A percentile compares a stretch with the other conserved stretches of the same genome.
Conservation (phyloP, 2,329 filamentous ascomycete genomes). For the Colletotrichum higginsianum region DNA sequence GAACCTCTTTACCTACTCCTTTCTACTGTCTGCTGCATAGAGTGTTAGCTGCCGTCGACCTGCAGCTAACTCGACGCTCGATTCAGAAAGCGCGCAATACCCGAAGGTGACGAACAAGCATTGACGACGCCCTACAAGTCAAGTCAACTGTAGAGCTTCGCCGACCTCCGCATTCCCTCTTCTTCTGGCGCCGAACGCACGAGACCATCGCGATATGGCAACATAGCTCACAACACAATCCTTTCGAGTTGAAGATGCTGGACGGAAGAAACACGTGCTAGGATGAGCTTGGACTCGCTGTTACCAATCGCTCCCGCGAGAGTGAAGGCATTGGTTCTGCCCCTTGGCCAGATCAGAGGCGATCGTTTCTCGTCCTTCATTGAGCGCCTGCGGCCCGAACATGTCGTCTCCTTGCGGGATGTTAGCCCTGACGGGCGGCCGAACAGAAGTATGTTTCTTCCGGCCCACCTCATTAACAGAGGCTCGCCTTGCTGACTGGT, state of each 20-base stretch:
- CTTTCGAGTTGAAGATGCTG: conserved; percentile 42
- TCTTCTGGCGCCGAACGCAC: conserved; percentile 5
- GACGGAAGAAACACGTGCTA: conserved; percentile 60
- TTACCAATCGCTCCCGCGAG: conserved; percentile 92
- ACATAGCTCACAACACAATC: conserved; percentile 32
- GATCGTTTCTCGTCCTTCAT: conserved; percentile 86
- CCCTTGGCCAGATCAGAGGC: conserved; percentile 87
- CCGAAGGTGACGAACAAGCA: not conserved
- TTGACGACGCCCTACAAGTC: not conserved
- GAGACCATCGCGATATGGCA: conserved; percentile 37
- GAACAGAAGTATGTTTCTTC: conserved; percentile 78
- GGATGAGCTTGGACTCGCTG: conserved; percentile 90
- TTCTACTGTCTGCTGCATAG: conserved; percentile 21
- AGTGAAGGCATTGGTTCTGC: conserved; percentile 89
- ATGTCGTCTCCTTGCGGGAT: conserved; percentile 87
- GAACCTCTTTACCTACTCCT: conserved; percentile 16
- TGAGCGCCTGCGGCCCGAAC: conserved; percentile 81
- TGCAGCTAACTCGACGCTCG: conserved; percentile 22
- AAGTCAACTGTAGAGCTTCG: conserved; percentile 29
- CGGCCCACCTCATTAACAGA: not conserved
- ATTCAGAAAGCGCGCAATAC: conserved; percentile 10
- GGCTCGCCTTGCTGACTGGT: conserved; percentile 22
- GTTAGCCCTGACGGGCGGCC: conserved; percentile 88
- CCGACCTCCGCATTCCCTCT: conserved; percentile 8
- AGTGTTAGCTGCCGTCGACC: conserved; percentile 18